Percentiles rank a stretch among this genome's conserved stretches.
Conservation (phyloP, 352 stramenopile species). For the Achlya hypogyna region DNA sequence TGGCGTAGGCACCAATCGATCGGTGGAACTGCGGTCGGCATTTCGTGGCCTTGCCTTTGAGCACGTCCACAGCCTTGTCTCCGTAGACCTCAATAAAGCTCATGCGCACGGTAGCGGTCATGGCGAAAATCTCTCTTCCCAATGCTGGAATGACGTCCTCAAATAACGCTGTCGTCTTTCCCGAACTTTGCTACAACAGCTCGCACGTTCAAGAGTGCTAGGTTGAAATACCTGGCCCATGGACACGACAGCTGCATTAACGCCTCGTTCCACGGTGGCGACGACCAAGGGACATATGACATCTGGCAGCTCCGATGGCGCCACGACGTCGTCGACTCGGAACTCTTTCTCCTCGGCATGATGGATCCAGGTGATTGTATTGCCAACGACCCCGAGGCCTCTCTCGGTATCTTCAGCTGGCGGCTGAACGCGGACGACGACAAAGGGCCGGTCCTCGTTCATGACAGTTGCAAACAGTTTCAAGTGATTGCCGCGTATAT, state of each 20-base stretch:
- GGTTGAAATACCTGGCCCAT: neutral
- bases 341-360: constrained; percentile 17
- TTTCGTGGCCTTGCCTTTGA: constrained; percentile 9
- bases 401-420: neutral
- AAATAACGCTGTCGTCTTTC: constrained; percentile 11
- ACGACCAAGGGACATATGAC: neutral
- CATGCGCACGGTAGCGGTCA: neutral
- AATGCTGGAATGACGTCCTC: neutral
- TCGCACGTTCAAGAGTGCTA: neutral
- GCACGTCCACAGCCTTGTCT: constrained; percentile 1
- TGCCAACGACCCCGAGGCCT: neutral
- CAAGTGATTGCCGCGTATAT: too few species aligned
- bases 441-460: neutral
- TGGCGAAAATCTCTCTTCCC: neutral
- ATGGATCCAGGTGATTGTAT: constrained; percentile 17
- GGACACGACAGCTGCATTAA: constrained; percentile 4
- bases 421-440: neutral
- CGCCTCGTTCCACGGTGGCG: neutral
- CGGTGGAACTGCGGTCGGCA: constrained; percentile 12
- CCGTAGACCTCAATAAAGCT: constrained; percentile 15
- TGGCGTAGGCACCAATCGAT: constrained; percentile 4
- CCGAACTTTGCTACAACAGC: neutral
- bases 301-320: neutral
- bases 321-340: neutral
- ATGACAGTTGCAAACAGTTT: too few species aligned